phyloP scores from a whole-genome alignment of 768 basidiomycete genomes.

The Candolleomyces efflorescens region DNA sequence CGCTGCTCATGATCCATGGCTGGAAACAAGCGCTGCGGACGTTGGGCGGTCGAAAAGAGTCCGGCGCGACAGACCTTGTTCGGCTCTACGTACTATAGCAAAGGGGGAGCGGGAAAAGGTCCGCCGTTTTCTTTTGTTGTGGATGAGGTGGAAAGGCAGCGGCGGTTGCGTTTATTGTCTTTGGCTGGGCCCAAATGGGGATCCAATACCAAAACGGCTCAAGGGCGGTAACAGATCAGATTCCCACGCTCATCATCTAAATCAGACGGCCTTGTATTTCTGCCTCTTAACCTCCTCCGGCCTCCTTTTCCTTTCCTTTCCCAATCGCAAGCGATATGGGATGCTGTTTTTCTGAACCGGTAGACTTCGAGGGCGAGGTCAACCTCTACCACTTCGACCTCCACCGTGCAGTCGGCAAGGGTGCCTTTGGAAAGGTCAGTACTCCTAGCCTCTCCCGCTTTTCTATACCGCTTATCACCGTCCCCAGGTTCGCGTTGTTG shows the following conservation, averaged over 20 bases:
- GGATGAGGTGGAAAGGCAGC: neutral
- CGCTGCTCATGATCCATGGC: constrained; percentile 43
- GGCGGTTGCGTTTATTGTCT: neutral
- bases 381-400: constrained; percentile 97
- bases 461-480: constrained; percentile 6
- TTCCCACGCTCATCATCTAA: constrained; percentile 14
- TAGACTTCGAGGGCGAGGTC: constrained; percentile 82
- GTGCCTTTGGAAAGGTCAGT: constrained; percentile 94
- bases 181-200: neutral
- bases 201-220: constrained; percentile 11
- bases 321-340: constrained; percentile 50
- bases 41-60: neutral
- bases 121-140: neutral
- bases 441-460: neutral
- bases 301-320: constrained; percentile 24
- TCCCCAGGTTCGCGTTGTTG: constrained; percentile 87
- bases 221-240: neutral
- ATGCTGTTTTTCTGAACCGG: constrained; percentile 66
- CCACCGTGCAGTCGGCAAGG: constrained; percentile 92
- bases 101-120: neutral
- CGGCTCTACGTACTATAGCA: neutral
- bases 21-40: constrained; percentile 11
- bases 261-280: constrained; percentile 36
- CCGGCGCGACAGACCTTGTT: neutral
- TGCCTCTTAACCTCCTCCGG: constrained; percentile 8